A percentile compares a stretch with the other conserved stretches of the same genome.
Evolutionary conservation across 2,329 filamentous ascomycete genomes (phyloP).

Genomic region (Purpureocillium takamizusanense): DNA sequence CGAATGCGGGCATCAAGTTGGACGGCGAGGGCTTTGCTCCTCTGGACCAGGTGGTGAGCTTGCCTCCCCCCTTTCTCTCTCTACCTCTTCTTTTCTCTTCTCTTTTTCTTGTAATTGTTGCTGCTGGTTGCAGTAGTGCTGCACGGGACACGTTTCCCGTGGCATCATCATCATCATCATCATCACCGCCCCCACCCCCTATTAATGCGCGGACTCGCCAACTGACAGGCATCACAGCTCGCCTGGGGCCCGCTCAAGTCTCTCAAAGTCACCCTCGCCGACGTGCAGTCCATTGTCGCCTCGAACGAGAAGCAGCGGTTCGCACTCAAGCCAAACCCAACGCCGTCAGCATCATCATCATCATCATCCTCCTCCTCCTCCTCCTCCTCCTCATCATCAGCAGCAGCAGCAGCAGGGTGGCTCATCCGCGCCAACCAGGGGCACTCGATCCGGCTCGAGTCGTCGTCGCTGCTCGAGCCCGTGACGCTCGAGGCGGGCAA

Average conservation of each 20-base stretch:
- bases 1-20: constrained; percentile 45
- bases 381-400: constrained; percentile 8
- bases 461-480: constrained; percentile 60
- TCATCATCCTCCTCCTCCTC: neutral
- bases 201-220: too few species aligned
- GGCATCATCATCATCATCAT: too few species aligned
- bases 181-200: too few species aligned
- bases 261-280: constrained; percentile 64
- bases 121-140: too few species aligned
- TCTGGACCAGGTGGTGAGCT: constrained; percentile 49
- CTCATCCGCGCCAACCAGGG: constrained; percentile 94
- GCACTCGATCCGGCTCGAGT: constrained; percentile 71
- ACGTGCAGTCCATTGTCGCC: constrained; percentile 60
- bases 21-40: constrained; percentile 51
- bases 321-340: constrained; percentile 53
- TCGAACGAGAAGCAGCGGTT: constrained; percentile 89
- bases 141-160: too few species aligned
- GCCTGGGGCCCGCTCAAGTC: constrained; percentile 51
- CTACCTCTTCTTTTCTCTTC: neutral
- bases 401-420: constrained; percentile 53
- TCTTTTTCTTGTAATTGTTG: constrained; percentile 5
- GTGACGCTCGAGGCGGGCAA: constrained; percentile 50
- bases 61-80: constrained; percentile 1
- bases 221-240: constrained; percentile 31
- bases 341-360: constrained; percentile 2